Percentiles rank a stretch among this genome's conserved stretches.
phyloP scores from a whole-genome alignment of 2,329 filamentous ascomycete species.

The Pseudogymnoascus sp. region DNA sequence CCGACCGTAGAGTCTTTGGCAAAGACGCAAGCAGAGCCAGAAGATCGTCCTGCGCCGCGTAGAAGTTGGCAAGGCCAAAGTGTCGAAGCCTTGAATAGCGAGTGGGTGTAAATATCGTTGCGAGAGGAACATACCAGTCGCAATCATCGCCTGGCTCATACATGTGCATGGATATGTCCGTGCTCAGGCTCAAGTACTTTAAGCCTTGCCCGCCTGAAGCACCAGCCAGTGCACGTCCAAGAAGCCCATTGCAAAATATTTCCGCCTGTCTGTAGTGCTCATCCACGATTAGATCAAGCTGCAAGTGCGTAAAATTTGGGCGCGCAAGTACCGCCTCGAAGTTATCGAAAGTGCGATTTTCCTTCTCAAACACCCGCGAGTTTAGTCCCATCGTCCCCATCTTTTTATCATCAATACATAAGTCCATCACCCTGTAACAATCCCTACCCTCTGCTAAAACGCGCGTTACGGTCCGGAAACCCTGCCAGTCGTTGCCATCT shows the following conservation, averaged over 20 bases:
- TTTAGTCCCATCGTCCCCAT: conserved; percentile 30
- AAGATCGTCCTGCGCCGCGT: conserved; percentile 24
- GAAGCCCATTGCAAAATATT: conserved; percentile 16
- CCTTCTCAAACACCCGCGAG: conserved; percentile 27
- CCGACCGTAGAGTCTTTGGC: conserved; percentile 25
- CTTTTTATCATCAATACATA: conserved; percentile 30
- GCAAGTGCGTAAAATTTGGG: conserved; percentile 26
- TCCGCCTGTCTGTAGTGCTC: neutral
- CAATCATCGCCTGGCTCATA: too few species aligned
- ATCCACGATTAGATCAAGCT: conserved; percentile 23
- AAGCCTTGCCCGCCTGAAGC: conserved; percentile 17
- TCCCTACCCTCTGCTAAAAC: conserved; percentile 22
- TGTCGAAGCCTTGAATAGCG: conserved; percentile 27
- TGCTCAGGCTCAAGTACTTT: conserved; percentile 22
- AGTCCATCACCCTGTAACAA: conserved; percentile 27
- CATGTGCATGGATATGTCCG: neutral
- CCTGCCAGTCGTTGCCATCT: conserved; percentile 26
- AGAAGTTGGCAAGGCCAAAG: conserved; percentile 28
- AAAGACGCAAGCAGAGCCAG: conserved; percentile 26
- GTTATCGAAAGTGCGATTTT: conserved; percentile 22
- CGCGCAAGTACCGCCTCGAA: conserved; percentile 21
- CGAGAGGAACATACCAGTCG: conserved; percentile 18
- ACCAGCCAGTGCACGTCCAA: conserved; percentile 17
- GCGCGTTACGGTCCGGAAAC: conserved; percentile 27
- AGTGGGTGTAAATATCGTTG: conserved; percentile 27